Evolutionary conservation across 352 stramenopile genomes (phyloP).

Genomic region (Pythium guiyangense): DNA sequence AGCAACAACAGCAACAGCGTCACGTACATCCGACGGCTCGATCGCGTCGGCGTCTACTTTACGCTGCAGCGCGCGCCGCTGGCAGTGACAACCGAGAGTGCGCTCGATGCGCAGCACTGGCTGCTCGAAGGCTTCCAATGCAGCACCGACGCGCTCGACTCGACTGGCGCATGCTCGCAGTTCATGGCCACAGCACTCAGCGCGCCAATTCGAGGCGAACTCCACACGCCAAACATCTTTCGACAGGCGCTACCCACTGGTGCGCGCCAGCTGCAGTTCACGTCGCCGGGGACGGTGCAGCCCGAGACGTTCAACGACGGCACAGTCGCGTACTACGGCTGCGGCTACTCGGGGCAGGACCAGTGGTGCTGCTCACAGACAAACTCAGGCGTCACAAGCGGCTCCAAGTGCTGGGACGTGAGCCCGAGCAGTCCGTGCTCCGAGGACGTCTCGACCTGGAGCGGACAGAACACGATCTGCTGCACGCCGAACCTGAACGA

Average conservation of each 20-base stretch:
- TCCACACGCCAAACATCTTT: background rate
- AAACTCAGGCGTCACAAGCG: slow-evolving; percentile 17
- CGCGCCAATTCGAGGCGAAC: background rate
- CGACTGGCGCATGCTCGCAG: slow-evolving; percentile 18
- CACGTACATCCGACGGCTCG: slow-evolving; percentile 27
- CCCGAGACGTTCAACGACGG: slow-evolving; percentile 23
- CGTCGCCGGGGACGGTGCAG: slow-evolving; percentile 8
- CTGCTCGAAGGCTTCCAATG: slow-evolving; percentile 42
- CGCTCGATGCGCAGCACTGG: slow-evolving; percentile 13
- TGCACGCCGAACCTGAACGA: slow-evolving; percentile 24
- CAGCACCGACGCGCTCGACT: background rate
- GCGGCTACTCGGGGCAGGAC: slow-evolving; percentile 20
- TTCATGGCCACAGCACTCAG: slow-evolving; percentile 23
- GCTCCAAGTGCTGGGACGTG: slow-evolving; percentile 35
- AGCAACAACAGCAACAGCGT: background rate
- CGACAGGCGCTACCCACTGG: background rate
- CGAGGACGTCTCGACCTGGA: slow-evolving; percentile 29
- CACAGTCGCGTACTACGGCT: slow-evolving; percentile 36
- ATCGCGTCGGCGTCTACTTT: slow-evolving; percentile 27
- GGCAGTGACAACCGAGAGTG: background rate
- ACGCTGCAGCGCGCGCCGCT: slow-evolving; percentile 15
- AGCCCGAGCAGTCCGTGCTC: slow-evolving; percentile 14
- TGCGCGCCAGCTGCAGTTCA: slow-evolving; percentile 36
- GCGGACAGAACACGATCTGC: slow-evolving; percentile 49
- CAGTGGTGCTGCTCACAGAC: slow-evolving; percentile 44